Evolutionary conservation across 345 rosid genomes (phyloP), one percentile per base, ranked within the genome.

Genomic region (Noccaea bulbosa): DNA sequence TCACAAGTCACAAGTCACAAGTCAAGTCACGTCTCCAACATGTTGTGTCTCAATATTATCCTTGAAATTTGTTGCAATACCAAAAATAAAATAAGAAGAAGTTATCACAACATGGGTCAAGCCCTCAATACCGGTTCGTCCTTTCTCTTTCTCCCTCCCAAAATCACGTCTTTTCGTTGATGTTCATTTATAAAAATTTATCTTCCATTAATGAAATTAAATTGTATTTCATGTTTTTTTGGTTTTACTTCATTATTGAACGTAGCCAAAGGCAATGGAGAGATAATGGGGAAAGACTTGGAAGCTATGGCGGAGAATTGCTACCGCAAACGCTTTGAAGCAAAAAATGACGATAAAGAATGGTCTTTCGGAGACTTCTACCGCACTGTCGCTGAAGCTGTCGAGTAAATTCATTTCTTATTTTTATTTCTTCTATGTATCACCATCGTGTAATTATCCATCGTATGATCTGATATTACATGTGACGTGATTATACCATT

Each of bases 371-470:
- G 78, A 4, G 79, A 82, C 6, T 89, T 92, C 68, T 81, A 81
- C 48, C 72, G 79, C 15, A 79, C 78, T 34, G 78, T 88, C 1
- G 84, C 86, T 72, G 81, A 74, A 74, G 80, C 87, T 5, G 78
- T 91, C 62, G 90, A 87, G 96, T 91, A 86, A 60, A 1, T 43
- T 12, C 46, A 7, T 11, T 8, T 8, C 22, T 38, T 44, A 2
- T 16, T n/a, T 16, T 9, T 11, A 0, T 39, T 9, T 3, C 5
- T 20, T 16, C 0, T 53, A 51, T 15, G 40, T 33, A 14, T 54
- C 11, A 53, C 8, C n/a, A 33, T 15, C 12, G 11, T 24, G 34
- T 50, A 2, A 24, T 24, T 67, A 2, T 50, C 2, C 2, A 17
- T 20, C 33, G 44, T 49, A 38, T 40, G 16, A 30, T 48, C 1